Evolutionary conservation across 306 rosid genomes (phyloP), one percentile per base, ranked within the genome.

Genomic region (Quercus wislizeni): DNA sequence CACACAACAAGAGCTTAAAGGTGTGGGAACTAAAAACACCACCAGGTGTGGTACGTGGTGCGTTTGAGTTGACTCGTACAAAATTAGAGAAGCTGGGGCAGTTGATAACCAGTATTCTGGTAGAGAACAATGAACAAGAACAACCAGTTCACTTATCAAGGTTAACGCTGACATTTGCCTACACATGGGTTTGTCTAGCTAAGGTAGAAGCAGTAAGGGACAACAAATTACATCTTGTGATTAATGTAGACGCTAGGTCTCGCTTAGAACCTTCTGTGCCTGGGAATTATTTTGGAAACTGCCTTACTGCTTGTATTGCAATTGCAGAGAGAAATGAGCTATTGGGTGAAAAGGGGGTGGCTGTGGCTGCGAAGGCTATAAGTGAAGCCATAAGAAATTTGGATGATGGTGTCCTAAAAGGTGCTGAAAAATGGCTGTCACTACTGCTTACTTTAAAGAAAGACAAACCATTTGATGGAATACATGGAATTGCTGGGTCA

Each of bases 121-220:
- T 8, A 17, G 74, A 12, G 46, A 61, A 6, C 11, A 46, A 11
- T 46, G 52, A 46, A 11, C 14, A 46, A 46, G 6, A 17, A n/a
- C 13, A 15, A 20, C 6, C 27, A 4, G 3, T 57, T 43, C 79
- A 76, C 20, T 13, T 74, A 17, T 80, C 87, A 8, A 23, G 70
- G 1, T 84, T 80, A 19, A 56, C 73, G 7, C 1, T 84, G 46
- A 54, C 79, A 13, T 77, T 55, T 41, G 79, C 75, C 46, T 85
- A 74, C 67, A 69, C 61, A 3, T 85, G 78, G 80, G 75, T 64
- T 69, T 85, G 88, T 15, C 12, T 85, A 52, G 77, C 43, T 55
- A 81, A 78, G 73, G 80, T 80, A 28, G 64, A 58, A 71, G 74
- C 61, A 57, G 58, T 59, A 28, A 55, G 58, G 61, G 76, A 30